A percentile compares a stretch with the other conserved stretches of the same genome.
Evolutionary conservation across 305 asterid genomes (phyloP).

Genomic region (Fraxinus angustifolia): DNA sequence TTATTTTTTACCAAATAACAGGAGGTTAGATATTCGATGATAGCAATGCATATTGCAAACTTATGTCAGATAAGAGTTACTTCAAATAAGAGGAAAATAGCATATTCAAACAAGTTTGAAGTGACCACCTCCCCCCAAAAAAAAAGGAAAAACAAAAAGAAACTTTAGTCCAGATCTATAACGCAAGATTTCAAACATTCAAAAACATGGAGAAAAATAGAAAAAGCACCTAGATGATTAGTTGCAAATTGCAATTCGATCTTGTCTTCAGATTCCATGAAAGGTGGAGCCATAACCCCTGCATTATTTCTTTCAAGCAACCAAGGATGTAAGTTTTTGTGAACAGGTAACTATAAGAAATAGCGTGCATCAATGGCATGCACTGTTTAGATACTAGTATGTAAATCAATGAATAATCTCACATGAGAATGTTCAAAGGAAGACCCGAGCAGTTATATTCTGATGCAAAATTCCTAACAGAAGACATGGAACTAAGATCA

Average conservation of each 20-base stretch:
- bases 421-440: conserved; percentile 75
- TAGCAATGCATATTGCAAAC: neutral
- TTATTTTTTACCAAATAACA: neutral
- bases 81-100: neutral
- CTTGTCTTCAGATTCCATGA: conserved; percentile 67
- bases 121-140: neutral
- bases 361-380: neutral
- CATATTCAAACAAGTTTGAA: neutral
- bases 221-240: conserved; percentile 68
- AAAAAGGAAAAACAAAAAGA: neutral
- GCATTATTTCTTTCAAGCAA: conserved; percentile 69
- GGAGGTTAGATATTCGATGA: neutral
- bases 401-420: conserved; percentile 28
- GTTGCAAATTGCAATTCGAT: conserved; percentile 92
- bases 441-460: conserved; percentile 48
- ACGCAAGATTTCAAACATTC: neutral
- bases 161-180: neutral
- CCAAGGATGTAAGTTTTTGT: conserved; percentile 24
- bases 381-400: neutral
- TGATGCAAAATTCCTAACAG: conserved; percentile 66
- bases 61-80: neutral
- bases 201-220: neutral
- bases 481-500: conserved; percentile 61
- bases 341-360: neutral
- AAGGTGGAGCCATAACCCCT: conserved; percentile 90